Evolutionary conservation across 225 moss, liverwort and hornwort species (phyloP).

Genomic region (Sphagnum tenellum): DNA sequence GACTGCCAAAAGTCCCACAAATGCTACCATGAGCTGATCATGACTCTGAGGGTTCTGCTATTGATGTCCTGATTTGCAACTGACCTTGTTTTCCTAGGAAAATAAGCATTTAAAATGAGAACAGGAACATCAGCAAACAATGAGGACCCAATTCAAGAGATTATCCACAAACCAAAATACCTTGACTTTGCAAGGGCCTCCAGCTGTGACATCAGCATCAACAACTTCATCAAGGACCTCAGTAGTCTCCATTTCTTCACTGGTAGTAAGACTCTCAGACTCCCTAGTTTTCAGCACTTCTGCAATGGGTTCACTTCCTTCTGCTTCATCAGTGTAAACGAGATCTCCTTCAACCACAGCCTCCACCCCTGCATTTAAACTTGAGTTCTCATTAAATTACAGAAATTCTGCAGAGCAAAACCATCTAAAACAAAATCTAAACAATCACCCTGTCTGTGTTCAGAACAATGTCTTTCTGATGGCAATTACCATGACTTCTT

Average conservation of each 20-base stretch:
- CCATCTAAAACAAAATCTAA: not conserved
- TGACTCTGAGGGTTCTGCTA: no score
- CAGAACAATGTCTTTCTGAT: no score
- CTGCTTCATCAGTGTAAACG: conserved; percentile 47
- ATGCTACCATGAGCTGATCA: no score
- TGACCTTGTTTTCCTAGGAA: no score
- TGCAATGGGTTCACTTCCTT: conserved; percentile 16
- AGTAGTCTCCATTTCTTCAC: conserved; percentile 14
- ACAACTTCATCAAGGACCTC: conserved; percentile 49
- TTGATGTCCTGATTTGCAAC: no score
- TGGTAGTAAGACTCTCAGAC: conserved; percentile 11
- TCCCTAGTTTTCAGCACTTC: conserved; percentile 18
- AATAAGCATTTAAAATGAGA: no score
- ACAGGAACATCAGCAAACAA: no score
- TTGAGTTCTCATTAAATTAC: not conserved
- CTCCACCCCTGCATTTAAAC: conserved; percentile 48
- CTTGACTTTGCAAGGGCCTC: conserved; percentile 59
- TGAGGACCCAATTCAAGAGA: no score
- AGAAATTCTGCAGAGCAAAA: no score
- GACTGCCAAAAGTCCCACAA: no score
- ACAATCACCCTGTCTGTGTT: no score
- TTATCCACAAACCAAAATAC: conserved; percentile 12
- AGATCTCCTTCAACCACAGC: conserved; percentile 83
- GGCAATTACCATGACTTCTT: conserved; percentile 43
- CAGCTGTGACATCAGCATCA: conserved; percentile 48